phyloP scores from a whole-genome alignment of 2,329 filamentous ascomycete species.

The Fusarium anthophilum region DNA sequence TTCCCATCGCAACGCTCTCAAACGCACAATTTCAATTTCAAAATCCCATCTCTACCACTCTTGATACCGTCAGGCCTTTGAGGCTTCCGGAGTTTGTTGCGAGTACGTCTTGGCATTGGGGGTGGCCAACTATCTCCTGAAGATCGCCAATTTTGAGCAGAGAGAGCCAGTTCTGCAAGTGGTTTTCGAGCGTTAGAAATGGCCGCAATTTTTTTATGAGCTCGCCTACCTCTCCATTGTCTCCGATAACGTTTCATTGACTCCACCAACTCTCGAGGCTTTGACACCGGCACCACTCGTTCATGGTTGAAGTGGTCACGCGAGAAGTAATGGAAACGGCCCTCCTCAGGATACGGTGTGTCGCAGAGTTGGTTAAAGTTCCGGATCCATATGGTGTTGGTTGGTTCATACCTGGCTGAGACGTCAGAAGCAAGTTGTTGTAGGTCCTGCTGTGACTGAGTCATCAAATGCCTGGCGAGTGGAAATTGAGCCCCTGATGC shows the following conservation, averaged over 20 bases:
- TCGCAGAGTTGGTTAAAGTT: background rate
- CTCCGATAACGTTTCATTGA: background rate
- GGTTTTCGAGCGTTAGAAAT: background rate
- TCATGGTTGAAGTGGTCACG: background rate
- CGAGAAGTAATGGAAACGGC: background rate
- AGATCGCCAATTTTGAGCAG: background rate
- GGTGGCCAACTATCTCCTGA: background rate
- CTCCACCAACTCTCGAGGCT: background rate
- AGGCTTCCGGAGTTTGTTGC: background rate
- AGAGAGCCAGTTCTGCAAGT: background rate
- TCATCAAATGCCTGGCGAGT: background rate
- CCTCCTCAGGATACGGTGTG: background rate
- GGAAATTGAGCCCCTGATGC: background rate
- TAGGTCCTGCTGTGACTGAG: background rate
- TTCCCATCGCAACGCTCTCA: background rate
- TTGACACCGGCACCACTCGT: background rate
- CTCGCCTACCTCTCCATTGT: background rate
- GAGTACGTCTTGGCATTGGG: background rate
- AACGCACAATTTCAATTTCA: fast-evolving
- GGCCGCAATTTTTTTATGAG: background rate
- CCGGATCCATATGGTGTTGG: background rate
- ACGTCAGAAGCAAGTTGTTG: background rate
- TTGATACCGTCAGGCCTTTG: background rate
- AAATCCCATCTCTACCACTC: background rate
- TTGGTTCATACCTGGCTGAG: background rate